Evolutionary conservation across 352 stramenopile species (phyloP).

Genomic region (Poterioochromonas sp.): DNA sequence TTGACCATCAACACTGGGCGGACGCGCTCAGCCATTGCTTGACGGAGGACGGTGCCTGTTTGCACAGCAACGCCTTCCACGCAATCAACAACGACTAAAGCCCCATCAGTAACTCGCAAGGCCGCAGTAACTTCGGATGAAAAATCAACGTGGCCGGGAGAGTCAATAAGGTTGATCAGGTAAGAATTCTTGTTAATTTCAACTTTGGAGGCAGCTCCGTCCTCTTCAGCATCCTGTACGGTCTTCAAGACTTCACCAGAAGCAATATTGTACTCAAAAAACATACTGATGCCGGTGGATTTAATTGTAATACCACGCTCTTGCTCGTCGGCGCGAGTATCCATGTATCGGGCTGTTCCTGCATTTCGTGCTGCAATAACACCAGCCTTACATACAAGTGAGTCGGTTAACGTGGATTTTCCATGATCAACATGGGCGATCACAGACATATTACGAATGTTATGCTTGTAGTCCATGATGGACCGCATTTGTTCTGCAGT

Average conservation of each 20-base stretch:
- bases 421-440: constrained; percentile 99
- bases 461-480: constrained; percentile 98
- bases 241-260: constrained; percentile 36
- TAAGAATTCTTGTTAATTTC: constrained; percentile 94
- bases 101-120: constrained; percentile 97
- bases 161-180: constrained; percentile 99
- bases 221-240: not conserved
- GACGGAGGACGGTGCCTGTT: constrained; percentile 96
- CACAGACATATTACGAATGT: constrained; percentile 99
- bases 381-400: constrained; percentile 95
- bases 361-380: constrained; percentile 98
- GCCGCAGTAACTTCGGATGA: constrained; percentile 97
- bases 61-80: constrained; percentile 99
- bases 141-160: constrained; percentile 99
- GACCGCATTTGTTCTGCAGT: constrained; percentile 97
- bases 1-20: constrained; percentile 98
- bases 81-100: constrained; percentile 96
- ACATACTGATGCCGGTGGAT: constrained; percentile 99
- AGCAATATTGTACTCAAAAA: constrained; percentile 96
- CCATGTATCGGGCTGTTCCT: constrained; percentile 94
- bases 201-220: constrained; percentile 49
- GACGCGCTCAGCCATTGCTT: constrained; percentile 94
- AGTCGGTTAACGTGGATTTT: constrained; percentile 98
- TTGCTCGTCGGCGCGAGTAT: constrained; percentile 98
- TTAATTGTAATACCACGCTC: constrained; percentile 99